Base-by-base conservation (phyloP, 371 early-diverging fungal species). In the Modicella reniformis region DNA sequence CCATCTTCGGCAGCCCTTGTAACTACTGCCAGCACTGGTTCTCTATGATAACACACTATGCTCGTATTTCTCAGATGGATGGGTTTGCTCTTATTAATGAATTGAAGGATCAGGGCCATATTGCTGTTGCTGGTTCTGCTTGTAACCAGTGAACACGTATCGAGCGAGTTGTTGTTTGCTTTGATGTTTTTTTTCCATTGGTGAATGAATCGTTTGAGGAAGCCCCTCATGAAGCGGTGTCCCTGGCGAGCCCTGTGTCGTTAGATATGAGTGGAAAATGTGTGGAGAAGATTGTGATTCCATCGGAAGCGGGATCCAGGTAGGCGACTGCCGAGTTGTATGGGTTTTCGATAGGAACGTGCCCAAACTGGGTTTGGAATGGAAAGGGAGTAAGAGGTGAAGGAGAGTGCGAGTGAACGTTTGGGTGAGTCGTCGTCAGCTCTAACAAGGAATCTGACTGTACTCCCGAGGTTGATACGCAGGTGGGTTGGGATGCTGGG, bases 21-120 rank as follows among this genome's bases (percentile, higher is more conserved):
- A 21, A 59, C 40, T 62, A 63, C 28, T 73, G 74, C 3, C 59
- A 33, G 0, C 74, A 63, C 34, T 63, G 67, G 19, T 73, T 67
- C 50, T 73, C 74, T 15, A 58, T 30, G 28, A 73, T 47, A 55
- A 73, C 50, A 28, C 28, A n/a, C 37, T 53, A 7, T 73, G 68
- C n/a, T 73, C 68, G 29, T 68, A 64, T 3, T 62, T 68, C 48
- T 73, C 74, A 63, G 59, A 47, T 15, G 33, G 33, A 13, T 32
- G n/a, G 40, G 8, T 13, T 17, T 6, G n/a, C 49, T 34, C 3
- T 48, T 9, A n/a, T 29, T 3, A 23, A 21, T 33, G 52, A 32
- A 41, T 7, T 12, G 21, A 47, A 40, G 21, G 41, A 33, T 28
- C 2, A 10, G 5, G 21, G 23, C 59, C 26, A 26, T 37, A 32